Evolutionary conservation across 148 eudicot genomes (phyloP).

Genomic region (Silene latifolia): DNA sequence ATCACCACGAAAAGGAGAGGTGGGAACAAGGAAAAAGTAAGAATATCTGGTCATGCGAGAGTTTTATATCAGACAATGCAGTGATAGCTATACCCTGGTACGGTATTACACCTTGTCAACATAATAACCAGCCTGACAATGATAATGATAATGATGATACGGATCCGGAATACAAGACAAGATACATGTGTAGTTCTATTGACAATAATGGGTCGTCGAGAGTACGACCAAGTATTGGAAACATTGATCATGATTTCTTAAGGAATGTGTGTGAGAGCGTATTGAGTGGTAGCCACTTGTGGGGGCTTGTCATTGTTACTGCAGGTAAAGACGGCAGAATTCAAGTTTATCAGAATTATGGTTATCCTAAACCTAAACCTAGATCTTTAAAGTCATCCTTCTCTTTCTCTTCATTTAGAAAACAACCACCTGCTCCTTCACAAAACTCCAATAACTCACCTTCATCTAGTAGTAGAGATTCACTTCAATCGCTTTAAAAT

Average conservation of each 20-base stretch:
- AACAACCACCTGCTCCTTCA: conserved; percentile 4
- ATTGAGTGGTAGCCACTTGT: conserved; percentile 42
- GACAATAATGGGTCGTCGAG: conserved; percentile 32
- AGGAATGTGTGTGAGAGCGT: conserved; percentile 42
- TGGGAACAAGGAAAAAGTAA: conserved; percentile 30
- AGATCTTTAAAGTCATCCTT: conserved; percentile 23
- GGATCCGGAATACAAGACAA: conserved; percentile 13
- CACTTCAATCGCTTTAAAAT: conserved; percentile 8
- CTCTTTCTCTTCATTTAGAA: conserved; percentile 19
- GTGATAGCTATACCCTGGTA: conserved; percentile 68
- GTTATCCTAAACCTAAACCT: conserved; percentile 15
- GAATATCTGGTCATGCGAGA: conserved; percentile 49
- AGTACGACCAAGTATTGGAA: conserved; percentile 27
- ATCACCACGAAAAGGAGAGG: conserved; percentile 30
- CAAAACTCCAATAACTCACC: conserved; percentile 12
- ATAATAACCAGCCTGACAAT: not conserved
- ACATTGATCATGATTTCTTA: conserved; percentile 43
- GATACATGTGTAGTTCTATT: conserved; percentile 22
- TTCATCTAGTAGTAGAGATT: conserved; percentile 22
- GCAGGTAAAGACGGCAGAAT: conserved; percentile 74
- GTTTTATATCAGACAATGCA: conserved; percentile 44
- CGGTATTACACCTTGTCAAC: conserved; percentile 38
- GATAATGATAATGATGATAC: no score
- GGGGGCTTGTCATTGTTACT: conserved; percentile 76
- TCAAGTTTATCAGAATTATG: conserved; percentile 58